Conservation (phyloP, 2,329 filamentous ascomycete genomes). For the Metarhizium album region DNA sequence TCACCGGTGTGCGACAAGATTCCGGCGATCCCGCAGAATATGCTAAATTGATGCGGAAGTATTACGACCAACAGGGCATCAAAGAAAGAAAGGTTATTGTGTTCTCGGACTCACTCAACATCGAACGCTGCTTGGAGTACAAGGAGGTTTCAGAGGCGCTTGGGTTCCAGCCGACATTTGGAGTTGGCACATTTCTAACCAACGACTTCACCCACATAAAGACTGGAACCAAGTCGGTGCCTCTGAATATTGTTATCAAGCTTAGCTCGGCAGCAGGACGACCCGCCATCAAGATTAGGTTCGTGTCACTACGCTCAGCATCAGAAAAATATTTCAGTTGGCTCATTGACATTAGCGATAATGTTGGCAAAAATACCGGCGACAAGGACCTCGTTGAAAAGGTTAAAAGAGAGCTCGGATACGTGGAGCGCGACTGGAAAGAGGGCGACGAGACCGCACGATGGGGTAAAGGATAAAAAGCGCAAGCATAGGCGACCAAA, state of each 20-base stretch:
- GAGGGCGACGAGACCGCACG: conserved; percentile 73
- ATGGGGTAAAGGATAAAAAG: conserved; percentile 53
- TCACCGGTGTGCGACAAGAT: conserved; percentile 78
- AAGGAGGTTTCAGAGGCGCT: conserved; percentile 70
- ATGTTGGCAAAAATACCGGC: conserved; percentile 89
- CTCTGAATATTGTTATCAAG: conserved; percentile 97
- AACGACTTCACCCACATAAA: conserved; percentile 76
- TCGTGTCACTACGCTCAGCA: conserved; percentile 5
- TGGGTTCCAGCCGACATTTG: conserved; percentile 80
- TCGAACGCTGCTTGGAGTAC: conserved; percentile 84
- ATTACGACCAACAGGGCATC: conserved; percentile 69
- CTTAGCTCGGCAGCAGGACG: conserved; percentile 73
- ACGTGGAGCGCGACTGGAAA: conserved; percentile 74
- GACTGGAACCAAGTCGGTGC: conserved; percentile 72
- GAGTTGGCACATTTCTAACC: conserved; percentile 89
- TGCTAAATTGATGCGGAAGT: conserved; percentile 65
- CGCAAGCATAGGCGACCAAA: neutral
- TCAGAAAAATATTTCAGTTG: neutral
- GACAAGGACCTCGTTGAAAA: conserved; percentile 66
- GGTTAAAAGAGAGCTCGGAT: conserved; percentile 79
- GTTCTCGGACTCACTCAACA: conserved; percentile 90
- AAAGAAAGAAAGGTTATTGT: conserved; percentile 78
- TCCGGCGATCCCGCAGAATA: conserved; percentile 78
- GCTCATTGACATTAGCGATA: conserved; percentile 43
- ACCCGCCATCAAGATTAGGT: conserved; percentile 80